Base-by-base conservation (phyloP, 2,329 filamentous ascomycete species). In the Xylaria sp. region DNA sequence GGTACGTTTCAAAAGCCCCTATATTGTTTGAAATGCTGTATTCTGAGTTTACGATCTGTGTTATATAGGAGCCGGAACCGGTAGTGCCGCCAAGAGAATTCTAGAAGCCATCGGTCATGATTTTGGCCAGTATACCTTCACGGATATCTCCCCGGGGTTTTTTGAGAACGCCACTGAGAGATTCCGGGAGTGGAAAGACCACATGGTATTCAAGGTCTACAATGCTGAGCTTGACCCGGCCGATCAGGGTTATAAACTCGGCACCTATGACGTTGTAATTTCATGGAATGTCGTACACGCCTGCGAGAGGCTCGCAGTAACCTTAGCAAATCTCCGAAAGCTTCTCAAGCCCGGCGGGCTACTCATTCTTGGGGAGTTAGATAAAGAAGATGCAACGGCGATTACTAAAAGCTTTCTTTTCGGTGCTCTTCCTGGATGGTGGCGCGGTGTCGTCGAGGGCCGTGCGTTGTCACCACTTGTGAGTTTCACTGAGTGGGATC, bases 91-190 rank as follows among this genome's bases (percentile, higher is more conserved):
- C 0, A 72, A 76, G 18, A 37, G 39, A 1, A 74, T 84, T 10
- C 69, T 84, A 5, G 61, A 71, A 2, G 57, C 63, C 5, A 69
- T 83, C 20, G 75, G 74, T 1, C 4, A 67, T 34, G 12, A 46
- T 25, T 70, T 69, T 63, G 23, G 23, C 6, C 62, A 46, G 15
- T 85, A 84, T 69, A 81, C 80, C 0, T 85, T 76, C 70, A 84
- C 83, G 0, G 82, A 84, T 63, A 78, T 83, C 23, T 79, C 79
- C 0, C 62, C 77, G 10, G 77, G 74, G 18, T 81, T 81, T 73
- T 81, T 83, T 41, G 77, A 79, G n/a, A 71, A 74, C 5, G 80
- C 78, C 0, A 63, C 74, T 59, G 70, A 76, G 25, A 74, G 68
- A 23, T 78, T 82, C 56, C 65, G 9, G 37, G 37, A 39, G 4